These are phyloP conservation scores for Mortierella sp. DNA, from an alignment of 371 early-diverging fungal genomes.

Conservation along the genomic window DNA sequence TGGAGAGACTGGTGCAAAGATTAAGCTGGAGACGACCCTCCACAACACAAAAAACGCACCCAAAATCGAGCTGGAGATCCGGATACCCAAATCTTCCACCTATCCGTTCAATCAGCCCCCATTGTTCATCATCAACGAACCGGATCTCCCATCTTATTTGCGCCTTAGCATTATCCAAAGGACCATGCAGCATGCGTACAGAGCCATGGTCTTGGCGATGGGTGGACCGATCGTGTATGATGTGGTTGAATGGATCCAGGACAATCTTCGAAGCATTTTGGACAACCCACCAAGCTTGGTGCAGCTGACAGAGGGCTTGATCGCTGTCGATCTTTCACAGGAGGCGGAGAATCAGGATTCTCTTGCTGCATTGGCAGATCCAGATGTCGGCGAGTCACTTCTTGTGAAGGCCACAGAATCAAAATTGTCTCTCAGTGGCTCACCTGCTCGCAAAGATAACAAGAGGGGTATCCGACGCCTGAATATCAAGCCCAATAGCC, in stretches of 20 bases:
- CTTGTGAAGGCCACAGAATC: conserved; percentile 14
- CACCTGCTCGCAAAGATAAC: conserved; percentile 8
- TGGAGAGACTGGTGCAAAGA: conserved; percentile 11
- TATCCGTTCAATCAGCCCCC: conserved; percentile 78
- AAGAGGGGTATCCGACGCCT: conserved; percentile 12
- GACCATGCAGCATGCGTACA: conserved; percentile 64
- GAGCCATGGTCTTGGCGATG: conserved; percentile 54
- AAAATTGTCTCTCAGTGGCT: conserved; percentile 9
- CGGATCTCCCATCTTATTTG: conserved; percentile 76
- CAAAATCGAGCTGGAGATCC: conserved; percentile 62
- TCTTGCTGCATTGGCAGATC: conserved; percentile 7
- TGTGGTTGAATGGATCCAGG: conserved; percentile 78
- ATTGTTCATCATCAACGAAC: conserved; percentile 70
- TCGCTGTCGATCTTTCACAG: conserved; percentile 35
- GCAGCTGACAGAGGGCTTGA: conserved; percentile 61
- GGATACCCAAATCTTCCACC: conserved; percentile 60
- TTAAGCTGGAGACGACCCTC: conserved; percentile 36
- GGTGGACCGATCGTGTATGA: conserved; percentile 79
- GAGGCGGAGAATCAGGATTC: conserved; percentile 40
- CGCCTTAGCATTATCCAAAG: conserved; percentile 72
- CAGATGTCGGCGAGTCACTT: conserved; percentile 9
- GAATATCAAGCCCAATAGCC: conserved; percentile 50
- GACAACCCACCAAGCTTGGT: conserved; percentile 72
- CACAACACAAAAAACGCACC: conserved; percentile 46
- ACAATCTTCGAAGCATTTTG: conserved; percentile 64